These are phyloP conservation scores for Schoenoplectus triqueter DNA, from an alignment of 202 grass and related monocot genomes.

Conservation along the genomic window DNA sequence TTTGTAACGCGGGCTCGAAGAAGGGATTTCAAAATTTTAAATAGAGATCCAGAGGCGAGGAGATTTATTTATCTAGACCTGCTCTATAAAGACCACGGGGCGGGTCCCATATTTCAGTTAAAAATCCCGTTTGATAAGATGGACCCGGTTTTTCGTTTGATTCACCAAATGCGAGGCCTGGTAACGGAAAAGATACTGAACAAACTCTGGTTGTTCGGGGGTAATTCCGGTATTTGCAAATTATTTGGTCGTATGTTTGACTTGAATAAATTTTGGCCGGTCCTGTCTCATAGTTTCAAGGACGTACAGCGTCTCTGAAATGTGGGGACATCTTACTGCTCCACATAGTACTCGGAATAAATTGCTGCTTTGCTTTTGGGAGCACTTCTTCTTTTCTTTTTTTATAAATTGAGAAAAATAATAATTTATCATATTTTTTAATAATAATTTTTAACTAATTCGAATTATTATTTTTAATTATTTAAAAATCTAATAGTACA, in stretches of 20 bases:
- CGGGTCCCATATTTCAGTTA: constrained; percentile 15
- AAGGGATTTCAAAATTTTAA: constrained; percentile 63
- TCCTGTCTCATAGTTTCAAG: neutral
- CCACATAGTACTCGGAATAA: neutral
- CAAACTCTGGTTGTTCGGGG: neutral
- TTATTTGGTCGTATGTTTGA: neutral
- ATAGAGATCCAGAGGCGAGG: constrained; percentile 34
- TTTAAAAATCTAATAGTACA: no score
- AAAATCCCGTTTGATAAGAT: neutral
- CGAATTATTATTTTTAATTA: no score
- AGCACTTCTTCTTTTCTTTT: no score
- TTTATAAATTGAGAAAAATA: no score
- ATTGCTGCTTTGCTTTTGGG: no score
- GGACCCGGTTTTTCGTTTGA: constrained; percentile 27
- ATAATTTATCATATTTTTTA: no score
- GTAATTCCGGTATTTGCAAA: constrained; percentile 12
- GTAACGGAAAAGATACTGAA: constrained; percentile 20
- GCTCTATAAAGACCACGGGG: neutral
- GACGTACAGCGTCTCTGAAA: neutral
- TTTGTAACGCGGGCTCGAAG: constrained; percentile 49
- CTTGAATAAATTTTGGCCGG: constrained; percentile 1
- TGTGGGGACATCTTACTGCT: neutral
- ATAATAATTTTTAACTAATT: no score
- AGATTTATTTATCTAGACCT: constrained; percentile 14
- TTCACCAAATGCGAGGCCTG: neutral